Evolutionary conservation across 768 basidiomycete genomes (phyloP), one percentile per base, ranked within the genome.

Genomic region (Agaricus subrufescens): DNA sequence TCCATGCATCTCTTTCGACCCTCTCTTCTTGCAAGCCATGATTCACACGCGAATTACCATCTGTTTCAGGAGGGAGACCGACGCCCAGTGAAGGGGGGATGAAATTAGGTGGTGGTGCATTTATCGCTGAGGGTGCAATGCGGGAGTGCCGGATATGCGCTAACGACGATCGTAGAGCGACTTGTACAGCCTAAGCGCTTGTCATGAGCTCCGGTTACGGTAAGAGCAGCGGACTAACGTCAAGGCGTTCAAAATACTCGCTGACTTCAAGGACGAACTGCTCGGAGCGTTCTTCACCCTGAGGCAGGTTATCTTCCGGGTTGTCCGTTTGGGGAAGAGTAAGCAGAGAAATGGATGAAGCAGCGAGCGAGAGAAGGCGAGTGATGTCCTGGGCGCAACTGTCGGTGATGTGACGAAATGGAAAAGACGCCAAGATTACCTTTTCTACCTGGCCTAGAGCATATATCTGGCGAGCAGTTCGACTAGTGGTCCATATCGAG

Each of bases 71-170:
- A 2, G 90, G 87, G 51, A 89, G 76, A 3, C 87, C 87, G 11
- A 91, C 88, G 5, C 90, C 90, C 14, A 90, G 81, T 6, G 88
- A 85, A 3, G 89, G 85, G 5, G 89, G 90, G 9, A 91, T 73
- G 65, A 90, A 89, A 27, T 81, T 83, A 0, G 77, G 79, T 5
- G 84, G 80, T 34, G 89, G 89, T 0, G 90, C 89, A 48, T 86
- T 87, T 63, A 93, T 90, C n/a, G 89, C 85, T n/a, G 89, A 88
- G 8, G 90, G 89, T 42, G 90, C 87, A 65, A 92, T 89, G 61
- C 89, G 84, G 9, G 89, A 87, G 63, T 87, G 83, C 10, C 89
- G 79, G 57, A 93, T 87, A 62, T 91, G 89, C 15, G 90, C 89
- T 58, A 92, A 74, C 3, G 87, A 87, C 12, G 89, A 88, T 39